These are phyloP conservation scores for Bacidia gigantensis DNA, from an alignment of 495 filamentous ascomycete genomes.

Conservation along the genomic window DNA sequence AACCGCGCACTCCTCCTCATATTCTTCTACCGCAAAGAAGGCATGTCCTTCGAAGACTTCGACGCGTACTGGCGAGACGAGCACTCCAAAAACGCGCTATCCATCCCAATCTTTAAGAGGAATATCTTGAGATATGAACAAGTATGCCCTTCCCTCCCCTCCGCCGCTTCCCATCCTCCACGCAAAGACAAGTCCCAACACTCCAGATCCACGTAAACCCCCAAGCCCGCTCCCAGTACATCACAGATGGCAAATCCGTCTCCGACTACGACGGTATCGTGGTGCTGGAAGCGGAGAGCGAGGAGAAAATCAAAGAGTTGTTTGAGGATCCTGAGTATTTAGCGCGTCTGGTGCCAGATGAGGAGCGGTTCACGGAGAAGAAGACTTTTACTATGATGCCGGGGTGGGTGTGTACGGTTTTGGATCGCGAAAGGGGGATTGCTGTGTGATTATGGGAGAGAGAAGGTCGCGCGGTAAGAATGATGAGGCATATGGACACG, in stretches of 20 bases:
- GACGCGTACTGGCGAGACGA: background rate
- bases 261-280: background rate
- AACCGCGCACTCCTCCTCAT: background rate
- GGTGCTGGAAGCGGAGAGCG: background rate
- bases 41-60: background rate
- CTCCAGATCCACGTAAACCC: background rate
- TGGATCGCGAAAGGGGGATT: too few relatives aligned
- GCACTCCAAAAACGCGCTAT: background rate
- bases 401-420: too few relatives aligned
- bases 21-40: background rate
- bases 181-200: background rate
- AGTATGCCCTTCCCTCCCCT: background rate
- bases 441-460: too few relatives aligned
- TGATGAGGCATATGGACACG: too few relatives aligned
- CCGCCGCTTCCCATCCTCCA: background rate
- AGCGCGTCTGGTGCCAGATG: background rate
- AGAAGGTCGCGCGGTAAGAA: too few relatives aligned
- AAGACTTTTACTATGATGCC: background rate
- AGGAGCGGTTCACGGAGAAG: background rate
- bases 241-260: background rate
- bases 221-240: background rate
- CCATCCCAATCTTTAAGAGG: background rate
- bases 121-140: background rate
- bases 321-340: background rate
- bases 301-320: background rate